phyloP scores from a whole-genome alignment of 306 rosid genomes.

The Delonix regia region DNA sequence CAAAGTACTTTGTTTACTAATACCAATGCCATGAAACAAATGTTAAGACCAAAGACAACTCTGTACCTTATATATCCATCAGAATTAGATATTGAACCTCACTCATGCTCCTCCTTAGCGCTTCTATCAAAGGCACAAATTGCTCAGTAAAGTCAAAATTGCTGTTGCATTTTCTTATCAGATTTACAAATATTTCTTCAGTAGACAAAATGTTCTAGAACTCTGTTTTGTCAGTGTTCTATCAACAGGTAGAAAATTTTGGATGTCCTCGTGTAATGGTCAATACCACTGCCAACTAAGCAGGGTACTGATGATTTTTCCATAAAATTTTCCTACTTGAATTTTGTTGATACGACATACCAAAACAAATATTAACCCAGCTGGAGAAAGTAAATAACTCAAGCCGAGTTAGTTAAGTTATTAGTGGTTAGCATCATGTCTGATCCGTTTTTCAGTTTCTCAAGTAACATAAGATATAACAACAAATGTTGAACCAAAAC shows the following conservation, averaged over 20 bases:
- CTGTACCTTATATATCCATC: neutral
- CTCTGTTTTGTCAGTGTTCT: neutral
- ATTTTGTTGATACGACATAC: neutral
- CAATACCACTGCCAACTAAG: neutral
- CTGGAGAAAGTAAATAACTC: neutral
- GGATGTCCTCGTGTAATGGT: neutral
- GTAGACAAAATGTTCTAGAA: neutral
- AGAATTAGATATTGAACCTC: constrained; percentile 1
- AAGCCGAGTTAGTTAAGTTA: neutral
- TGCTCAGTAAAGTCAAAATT: neutral
- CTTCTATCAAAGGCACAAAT: constrained; percentile 27
- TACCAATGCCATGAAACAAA: constrained; percentile 2
- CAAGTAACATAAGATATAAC: neutral
- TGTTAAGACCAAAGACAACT: neutral
- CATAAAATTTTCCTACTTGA: neutral
- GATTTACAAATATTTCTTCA: neutral
- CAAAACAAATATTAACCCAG: neutral
- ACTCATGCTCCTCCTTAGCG: neutral
- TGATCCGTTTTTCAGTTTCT: neutral
- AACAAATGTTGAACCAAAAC: neutral
- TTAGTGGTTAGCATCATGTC: neutral
- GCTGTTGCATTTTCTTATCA: neutral
- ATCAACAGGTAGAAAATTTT: neutral
- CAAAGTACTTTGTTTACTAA: neutral
- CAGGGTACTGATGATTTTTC: neutral